Conservation (phyloP, 495 filamentous ascomycete genomes). For the Massariosphaeria phaeospora region DNA sequence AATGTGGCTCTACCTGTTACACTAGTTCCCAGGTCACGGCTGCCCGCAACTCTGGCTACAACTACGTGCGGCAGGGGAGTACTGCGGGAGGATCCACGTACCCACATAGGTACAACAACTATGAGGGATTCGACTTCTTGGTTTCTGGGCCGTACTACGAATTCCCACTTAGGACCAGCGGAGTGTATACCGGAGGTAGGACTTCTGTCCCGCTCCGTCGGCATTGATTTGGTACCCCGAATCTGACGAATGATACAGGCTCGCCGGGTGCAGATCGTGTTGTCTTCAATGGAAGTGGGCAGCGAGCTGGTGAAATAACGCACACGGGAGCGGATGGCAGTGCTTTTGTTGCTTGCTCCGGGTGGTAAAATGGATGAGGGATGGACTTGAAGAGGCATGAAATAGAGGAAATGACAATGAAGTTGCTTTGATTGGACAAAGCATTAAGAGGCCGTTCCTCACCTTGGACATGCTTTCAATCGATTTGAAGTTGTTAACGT, state of each 20-base stretch:
- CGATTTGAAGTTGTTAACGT: too few relatives aligned
- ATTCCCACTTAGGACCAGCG: conserved; percentile 59
- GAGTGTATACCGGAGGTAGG: conserved; percentile 49
- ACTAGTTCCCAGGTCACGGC: conserved; percentile 40
- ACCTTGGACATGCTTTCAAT: too few relatives aligned
- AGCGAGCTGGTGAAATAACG: conserved; percentile 58
- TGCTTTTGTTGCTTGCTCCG: conserved; percentile 60
- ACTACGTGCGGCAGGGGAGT: conserved; percentile 45
- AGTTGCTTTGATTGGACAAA: too few relatives aligned
- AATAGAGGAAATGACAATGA: too few relatives aligned
- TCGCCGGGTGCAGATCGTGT: conserved; percentile 68
- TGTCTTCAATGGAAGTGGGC: conserved; percentile 53
- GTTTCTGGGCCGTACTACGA: conserved; percentile 60
- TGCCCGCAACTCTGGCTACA: conserved; percentile 50
- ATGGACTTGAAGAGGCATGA: too few relatives aligned
- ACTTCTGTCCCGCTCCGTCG: neutral
- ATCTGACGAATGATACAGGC: conserved; percentile 36
- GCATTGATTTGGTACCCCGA: neutral
- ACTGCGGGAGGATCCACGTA: conserved; percentile 52
- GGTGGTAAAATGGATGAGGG: too few relatives aligned
- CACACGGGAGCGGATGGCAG: conserved; percentile 64
- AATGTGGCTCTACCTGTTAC: conserved; percentile 29
- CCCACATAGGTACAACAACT: conserved; percentile 69
- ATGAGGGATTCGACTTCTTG: conserved; percentile 66
- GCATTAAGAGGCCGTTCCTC: too few relatives aligned